phyloP scores from a whole-genome alignment of 1,139 yeast species.

The Sugiyamaella paludigena region DNA sequence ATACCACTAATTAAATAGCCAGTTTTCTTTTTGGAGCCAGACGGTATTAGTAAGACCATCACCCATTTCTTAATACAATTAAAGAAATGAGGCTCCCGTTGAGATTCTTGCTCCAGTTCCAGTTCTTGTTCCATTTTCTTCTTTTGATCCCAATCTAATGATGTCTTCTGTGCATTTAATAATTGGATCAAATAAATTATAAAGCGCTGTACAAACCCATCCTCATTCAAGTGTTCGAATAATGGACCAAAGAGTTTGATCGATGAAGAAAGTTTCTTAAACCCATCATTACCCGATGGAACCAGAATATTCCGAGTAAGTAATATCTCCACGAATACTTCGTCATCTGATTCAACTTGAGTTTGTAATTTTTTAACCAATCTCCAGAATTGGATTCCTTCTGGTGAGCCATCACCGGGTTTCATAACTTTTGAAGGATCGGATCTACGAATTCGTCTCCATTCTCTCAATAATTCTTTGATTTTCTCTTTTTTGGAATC shows the following conservation, averaged over 20 bases:
- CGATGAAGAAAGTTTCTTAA: conserved; percentile 16
- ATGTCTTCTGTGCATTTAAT: conserved; percentile 15
- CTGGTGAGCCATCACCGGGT: conserved; percentile 23
- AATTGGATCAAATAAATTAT: conserved; percentile 19
- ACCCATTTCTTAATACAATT: conserved; percentile 11
- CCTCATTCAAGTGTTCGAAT: conserved; percentile 21
- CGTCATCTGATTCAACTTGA: conserved; percentile 21
- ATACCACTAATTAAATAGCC: not conserved
- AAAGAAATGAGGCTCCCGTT: conserved; percentile 7
- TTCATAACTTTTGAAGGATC: conserved; percentile 42
- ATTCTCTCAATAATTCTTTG: conserved; percentile 35
- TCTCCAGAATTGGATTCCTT: conserved; percentile 22
- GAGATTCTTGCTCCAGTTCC: conserved; percentile 1
- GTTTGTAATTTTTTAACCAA: conserved; percentile 21
- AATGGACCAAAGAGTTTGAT: conserved; percentile 28
- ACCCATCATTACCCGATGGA: conserved; percentile 24
- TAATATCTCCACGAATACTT: conserved; percentile 28
- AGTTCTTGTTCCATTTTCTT: not conserved
- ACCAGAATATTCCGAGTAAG: conserved; percentile 32
- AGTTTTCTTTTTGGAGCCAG: not conserved
- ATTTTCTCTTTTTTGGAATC: conserved; percentile 27
- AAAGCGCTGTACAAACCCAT: conserved; percentile 23
- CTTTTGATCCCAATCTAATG: conserved; percentile 3
- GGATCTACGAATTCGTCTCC: conserved; percentile 47
- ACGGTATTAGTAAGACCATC: conserved; percentile 6